Conservation (phyloP, 1,284 basidiomycete species). For the Malassezia brasiliensis region DNA sequence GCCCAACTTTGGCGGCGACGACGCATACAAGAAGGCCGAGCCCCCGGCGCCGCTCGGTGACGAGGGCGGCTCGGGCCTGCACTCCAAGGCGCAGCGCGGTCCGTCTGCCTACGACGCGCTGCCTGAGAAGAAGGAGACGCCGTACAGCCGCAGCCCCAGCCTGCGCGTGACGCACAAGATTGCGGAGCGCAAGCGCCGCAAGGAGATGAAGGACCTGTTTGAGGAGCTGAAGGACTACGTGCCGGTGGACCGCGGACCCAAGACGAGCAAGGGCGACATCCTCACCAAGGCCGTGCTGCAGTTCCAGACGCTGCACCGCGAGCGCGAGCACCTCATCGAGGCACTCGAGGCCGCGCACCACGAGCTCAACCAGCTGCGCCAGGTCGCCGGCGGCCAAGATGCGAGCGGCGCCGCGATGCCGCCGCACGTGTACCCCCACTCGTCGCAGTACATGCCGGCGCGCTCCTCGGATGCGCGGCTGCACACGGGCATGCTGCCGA, state of each 20-base stretch:
- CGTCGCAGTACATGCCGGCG: not conserved
- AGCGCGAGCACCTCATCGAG: slow-evolving; percentile 19
- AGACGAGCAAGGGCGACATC: slow-evolving; percentile 46
- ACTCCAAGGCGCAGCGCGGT: slow-evolving; percentile 14
- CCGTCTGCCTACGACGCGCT: slow-evolving; percentile 16
- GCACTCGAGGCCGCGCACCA: slow-evolving; percentile 19
- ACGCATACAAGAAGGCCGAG: slow-evolving; percentile 14
- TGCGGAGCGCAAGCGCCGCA: slow-evolving; percentile 42
- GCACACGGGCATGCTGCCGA: not conserved
- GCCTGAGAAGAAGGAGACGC: slow-evolving; percentile 33
- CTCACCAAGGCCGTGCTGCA: slow-evolving; percentile 27
- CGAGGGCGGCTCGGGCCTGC: not conserved
- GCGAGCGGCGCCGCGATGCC: not conserved
- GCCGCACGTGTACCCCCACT: slow-evolving; percentile 15
- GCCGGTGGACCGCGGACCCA: slow-evolving; percentile 40
- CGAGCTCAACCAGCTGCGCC: slow-evolving; percentile 18
- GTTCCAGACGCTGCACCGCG: slow-evolving; percentile 19
- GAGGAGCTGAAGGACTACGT: slow-evolving; percentile 43
- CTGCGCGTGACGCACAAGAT: slow-evolving; percentile 45
- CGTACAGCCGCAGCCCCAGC: slow-evolving; percentile 42
- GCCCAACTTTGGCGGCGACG: slow-evolving; percentile 9
- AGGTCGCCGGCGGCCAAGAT: slow-evolving; percentile 10
- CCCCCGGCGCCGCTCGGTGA: not conserved
- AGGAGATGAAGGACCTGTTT: slow-evolving; percentile 48
- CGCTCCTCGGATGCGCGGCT: slow-evolving; percentile 12